Percentiles rank a stretch among this genome's conserved stretches.
Evolutionary conservation across 163 green algal genomes (phyloP).

Genomic region (Scenedesmus sp.): DNA sequence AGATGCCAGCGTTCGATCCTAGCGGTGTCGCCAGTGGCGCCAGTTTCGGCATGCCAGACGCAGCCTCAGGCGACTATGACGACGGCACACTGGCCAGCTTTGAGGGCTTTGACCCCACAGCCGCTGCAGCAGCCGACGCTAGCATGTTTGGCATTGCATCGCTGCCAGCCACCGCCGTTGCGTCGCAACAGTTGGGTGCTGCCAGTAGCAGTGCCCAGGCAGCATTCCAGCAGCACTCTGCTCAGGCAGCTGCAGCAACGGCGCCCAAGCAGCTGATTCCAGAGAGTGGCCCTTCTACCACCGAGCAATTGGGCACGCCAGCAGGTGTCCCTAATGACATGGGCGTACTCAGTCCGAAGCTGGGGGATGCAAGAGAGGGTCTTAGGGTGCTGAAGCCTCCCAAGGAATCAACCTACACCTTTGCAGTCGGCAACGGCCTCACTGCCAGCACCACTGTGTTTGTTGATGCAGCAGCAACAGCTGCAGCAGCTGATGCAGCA

Average conservation of each 20-base stretch:
- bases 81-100: not conserved
- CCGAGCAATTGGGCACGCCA: not conserved
- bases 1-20: conserved; percentile 26
- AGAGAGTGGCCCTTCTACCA: not conserved
- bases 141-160: conserved; percentile 28
- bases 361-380: conserved; percentile 10
- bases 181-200: conserved; percentile 1
- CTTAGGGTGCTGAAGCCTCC: conserved; percentile 17
- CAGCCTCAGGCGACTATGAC: not conserved
- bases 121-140: not conserved
- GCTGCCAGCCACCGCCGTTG: not conserved
- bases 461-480: not conserved
- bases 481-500: not conserved
- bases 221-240: conserved; percentile 23
- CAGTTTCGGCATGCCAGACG: not conserved
- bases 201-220: not conserved
- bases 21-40: not conserved
- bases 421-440: conserved; percentile 25
- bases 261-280: not conserved
- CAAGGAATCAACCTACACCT: conserved; percentile 44
- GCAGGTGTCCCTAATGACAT: conserved; percentile 25
- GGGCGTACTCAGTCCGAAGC: not conserved
- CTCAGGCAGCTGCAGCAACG: not conserved
- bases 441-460: conserved; percentile 46
- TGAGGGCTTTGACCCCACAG: conserved; percentile 41